A percentile compares a stretch with the other conserved stretches of the same genome.
These are phyloP conservation scores for Pleurotus djamor DNA, from an alignment of 768 basidiomycete species.

Conservation along the genomic window DNA sequence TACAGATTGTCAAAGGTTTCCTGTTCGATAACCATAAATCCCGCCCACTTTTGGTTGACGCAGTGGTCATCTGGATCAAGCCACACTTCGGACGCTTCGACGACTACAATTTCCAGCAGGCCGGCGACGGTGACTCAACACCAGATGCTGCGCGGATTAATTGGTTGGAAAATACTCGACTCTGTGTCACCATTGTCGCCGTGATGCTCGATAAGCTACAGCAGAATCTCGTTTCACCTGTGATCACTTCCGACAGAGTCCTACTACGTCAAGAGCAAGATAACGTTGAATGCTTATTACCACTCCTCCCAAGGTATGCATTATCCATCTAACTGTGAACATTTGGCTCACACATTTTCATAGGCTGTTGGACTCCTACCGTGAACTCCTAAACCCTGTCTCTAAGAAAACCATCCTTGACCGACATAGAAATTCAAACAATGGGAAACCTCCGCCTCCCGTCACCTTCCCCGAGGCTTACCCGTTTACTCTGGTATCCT, in stretches of 20 bases:
- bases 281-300: conserved; percentile 83
- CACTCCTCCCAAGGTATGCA: conserved; percentile 79
- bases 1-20: conserved; percentile 88
- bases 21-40: conserved; percentile 82
- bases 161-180: conserved; percentile 90
- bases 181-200: conserved; percentile 86
- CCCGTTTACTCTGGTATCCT: conserved; percentile 80
- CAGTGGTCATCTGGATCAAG: conserved; percentile 91
- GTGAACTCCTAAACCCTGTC: conserved; percentile 71
- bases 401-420: conserved; percentile 68
- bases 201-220: conserved; percentile 91
- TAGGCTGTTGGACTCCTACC: conserved; percentile 86
- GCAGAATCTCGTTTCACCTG: conserved; percentile 69
- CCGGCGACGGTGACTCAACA: conserved; percentile 63
- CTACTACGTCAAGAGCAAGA: conserved; percentile 82
- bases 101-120: conserved; percentile 63
- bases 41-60: conserved; percentile 79
- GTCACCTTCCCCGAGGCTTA: conserved; percentile 93
- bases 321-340: not conserved
- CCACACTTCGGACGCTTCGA: conserved; percentile 93
- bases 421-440: conserved; percentile 57
- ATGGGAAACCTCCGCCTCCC: conserved; percentile 57
- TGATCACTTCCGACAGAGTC: conserved; percentile 56
- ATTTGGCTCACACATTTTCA: not conserved
- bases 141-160: conserved; percentile 75